phyloP scores from a whole-genome alignment of 768 basidiomycete species.

The Leccinum sublutescens region DNA sequence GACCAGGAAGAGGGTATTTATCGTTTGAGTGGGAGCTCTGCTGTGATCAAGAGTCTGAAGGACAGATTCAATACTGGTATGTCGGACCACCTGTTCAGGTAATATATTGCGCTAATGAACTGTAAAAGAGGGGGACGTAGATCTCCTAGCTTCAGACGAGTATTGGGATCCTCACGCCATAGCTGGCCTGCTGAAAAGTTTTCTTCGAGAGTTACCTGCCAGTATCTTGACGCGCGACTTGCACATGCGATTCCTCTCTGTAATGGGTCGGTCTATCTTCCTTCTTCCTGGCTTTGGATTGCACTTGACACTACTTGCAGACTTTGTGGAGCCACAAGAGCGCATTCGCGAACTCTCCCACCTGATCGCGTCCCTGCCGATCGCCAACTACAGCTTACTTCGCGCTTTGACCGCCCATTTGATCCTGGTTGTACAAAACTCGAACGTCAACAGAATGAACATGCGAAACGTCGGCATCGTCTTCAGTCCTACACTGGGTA shows the following conservation, averaged over 20 bases:
- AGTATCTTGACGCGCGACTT: slow-evolving; percentile 92
- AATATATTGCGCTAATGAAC: slow-evolving; percentile 7
- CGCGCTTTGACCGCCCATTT: slow-evolving; percentile 94
- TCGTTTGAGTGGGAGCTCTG: slow-evolving; percentile 89
- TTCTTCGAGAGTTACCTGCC: slow-evolving; percentile 88
- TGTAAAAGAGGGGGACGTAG: slow-evolving; percentile 87
- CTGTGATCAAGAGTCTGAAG: slow-evolving; percentile 90
- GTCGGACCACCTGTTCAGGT: slow-evolving; percentile 24
- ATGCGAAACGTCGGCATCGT: slow-evolving; percentile 99
- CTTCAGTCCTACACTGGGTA: slow-evolving; percentile 95
- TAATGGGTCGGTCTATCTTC: slow-evolving; percentile 71
- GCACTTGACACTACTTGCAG: slow-evolving; percentile 41
- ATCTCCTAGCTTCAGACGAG: slow-evolving; percentile 83
- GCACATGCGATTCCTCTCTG: slow-evolving; percentile 85
- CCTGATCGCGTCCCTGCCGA: slow-evolving; percentile 83
- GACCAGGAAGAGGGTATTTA: slow-evolving; percentile 98
- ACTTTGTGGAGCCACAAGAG: slow-evolving; percentile 86
- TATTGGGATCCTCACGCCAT: slow-evolving; percentile 98
- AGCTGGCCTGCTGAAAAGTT: slow-evolving; percentile 90
- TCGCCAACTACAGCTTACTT: slow-evolving; percentile 91
- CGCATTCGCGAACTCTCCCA: slow-evolving; percentile 83
- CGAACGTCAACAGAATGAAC: slow-evolving; percentile 93
- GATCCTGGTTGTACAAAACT: slow-evolving; percentile 91
- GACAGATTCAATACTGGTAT: slow-evolving; percentile 90
- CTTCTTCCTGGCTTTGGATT: neutral